These are phyloP conservation scores for Staphylotrichum longicolle DNA, from an alignment of 495 filamentous ascomycete genomes.

Conservation along the genomic window DNA sequence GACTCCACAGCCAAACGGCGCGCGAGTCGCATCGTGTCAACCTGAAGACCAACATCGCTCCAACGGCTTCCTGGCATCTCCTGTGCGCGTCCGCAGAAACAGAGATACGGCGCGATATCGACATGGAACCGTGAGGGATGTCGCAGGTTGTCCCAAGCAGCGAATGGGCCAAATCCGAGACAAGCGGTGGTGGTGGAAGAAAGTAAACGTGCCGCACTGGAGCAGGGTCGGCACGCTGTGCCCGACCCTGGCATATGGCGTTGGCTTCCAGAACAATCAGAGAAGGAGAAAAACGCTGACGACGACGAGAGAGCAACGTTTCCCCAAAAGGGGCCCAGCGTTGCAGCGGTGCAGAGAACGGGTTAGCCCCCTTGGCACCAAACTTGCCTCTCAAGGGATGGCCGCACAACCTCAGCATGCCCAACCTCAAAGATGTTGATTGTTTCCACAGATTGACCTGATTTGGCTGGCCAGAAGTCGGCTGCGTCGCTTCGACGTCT, in stretches of 20 bases:
- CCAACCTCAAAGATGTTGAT: too few species aligned
- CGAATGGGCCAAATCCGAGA: background rate
- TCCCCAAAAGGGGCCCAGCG: background rate
- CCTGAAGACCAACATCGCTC: too few species aligned
- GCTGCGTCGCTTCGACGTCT: constrained; percentile 7
- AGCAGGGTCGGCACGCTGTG: constrained; percentile 18
- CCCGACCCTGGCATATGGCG: constrained; percentile 12
- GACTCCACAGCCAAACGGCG: too few species aligned
- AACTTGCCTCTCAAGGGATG: background rate
- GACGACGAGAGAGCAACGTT: background rate
- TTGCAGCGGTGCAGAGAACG: background rate
- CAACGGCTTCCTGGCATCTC: too few species aligned
- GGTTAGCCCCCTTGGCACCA: background rate
- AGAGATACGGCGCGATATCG: too few species aligned
- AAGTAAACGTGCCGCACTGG: constrained; percentile 9
- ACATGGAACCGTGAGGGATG: too few species aligned
- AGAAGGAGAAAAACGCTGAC: constrained; percentile 4
- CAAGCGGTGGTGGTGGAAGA: background rate
- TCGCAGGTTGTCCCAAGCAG: too few species aligned
- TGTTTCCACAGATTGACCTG: too few species aligned
- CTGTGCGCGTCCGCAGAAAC: too few species aligned
- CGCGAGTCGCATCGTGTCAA: too few species aligned
- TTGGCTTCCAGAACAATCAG: constrained; percentile 22
- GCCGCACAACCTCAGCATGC: too few species aligned
- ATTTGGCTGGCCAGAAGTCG: background rate